Conservation (phyloP, 768 basidiomycete genomes). For the Ephemerocybe angulata region DNA sequence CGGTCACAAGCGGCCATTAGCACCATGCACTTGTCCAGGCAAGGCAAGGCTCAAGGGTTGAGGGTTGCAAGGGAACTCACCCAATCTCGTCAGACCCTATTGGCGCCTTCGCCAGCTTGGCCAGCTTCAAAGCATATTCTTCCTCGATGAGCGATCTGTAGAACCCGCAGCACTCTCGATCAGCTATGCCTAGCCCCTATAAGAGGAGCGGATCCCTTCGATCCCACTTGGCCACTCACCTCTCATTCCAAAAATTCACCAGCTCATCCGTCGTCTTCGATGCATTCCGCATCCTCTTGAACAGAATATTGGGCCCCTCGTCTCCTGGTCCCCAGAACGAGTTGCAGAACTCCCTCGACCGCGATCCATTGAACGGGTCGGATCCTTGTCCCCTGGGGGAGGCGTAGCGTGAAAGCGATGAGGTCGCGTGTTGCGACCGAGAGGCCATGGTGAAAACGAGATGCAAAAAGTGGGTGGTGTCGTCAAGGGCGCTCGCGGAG, state of each 20-base stretch:
- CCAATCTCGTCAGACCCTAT: conserved; percentile 91
- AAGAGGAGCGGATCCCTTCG: background rate
- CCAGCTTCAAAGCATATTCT: conserved; percentile 82
- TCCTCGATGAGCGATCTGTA: conserved; percentile 84
- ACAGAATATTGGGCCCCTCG: conserved; percentile 83
- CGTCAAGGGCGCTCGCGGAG: conserved; percentile 6
- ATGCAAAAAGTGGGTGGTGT: background rate
- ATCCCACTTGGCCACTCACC: conserved; percentile 51
- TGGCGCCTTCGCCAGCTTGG: conserved; percentile 69
- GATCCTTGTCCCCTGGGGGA: conserved; percentile 43
- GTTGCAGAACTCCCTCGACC: conserved; percentile 80
- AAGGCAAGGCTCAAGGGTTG: background rate
- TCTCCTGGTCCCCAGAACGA: conserved; percentile 91
- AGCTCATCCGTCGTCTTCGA: conserved; percentile 86
- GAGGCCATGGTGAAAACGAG: conserved; percentile 50
- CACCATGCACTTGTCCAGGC: background rate
- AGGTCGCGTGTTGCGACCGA: conserved; percentile 65
- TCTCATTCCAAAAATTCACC: conserved; percentile 86
- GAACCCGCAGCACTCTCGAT: conserved; percentile 2
- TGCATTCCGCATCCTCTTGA: conserved; percentile 83
- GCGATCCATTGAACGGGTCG: conserved; percentile 41
- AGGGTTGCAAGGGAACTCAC: conserved; percentile 41
- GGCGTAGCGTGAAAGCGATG: conserved; percentile 65
- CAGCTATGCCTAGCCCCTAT: background rate
- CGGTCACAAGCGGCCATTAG: background rate